Base-by-base conservation (phyloP, 2,329 filamentous ascomycete species). In the Byssothecium circinans region DNA sequence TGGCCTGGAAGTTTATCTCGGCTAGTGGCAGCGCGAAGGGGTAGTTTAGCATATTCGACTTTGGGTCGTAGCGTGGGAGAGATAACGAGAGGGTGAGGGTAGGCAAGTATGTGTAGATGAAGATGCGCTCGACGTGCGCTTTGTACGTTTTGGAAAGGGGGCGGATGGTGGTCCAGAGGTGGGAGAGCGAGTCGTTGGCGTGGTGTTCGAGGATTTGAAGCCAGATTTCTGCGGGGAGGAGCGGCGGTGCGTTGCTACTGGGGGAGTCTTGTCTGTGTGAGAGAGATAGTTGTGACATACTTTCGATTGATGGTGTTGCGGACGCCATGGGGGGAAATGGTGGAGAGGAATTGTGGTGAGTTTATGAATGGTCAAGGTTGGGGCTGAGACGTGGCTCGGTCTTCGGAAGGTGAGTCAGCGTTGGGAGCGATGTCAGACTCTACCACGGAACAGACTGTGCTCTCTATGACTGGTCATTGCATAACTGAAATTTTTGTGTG, bases 111-210 rank as follows among this genome's bases (percentile, higher is more conserved):
- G n/a, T 49, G 8, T 52, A 47, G 2, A 48, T 33, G 27, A 63
- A 64, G 5, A 59, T 37, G 4, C 53, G 50, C 17, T 64, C 58
- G 8, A 60, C 53, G 20, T 47, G 47, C 15, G 57, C 41, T 47
- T 45, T 53, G 45, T 53, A 53, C 1, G 33, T 23, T n/a, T 34
- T 48, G 4, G 60, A 61, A 1, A 57, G 43, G n/a, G 43, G 49
- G 18, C 57, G 61, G 2, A 63, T 47, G 3, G 43, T 45, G 1
- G 42, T 42, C 58, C 61, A 63, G 8, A 63, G 52, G 27, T 62
- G 47, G 15, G 47, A 23, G 43, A 23, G 36, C 15, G 22, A 15
- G 36, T 39, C 36, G 19, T n/a, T 27, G 20, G 27, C 32, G 10
- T 34, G n/a, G 17, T 29, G 15, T 32, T 43, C 39, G 15, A 43